These are phyloP conservation scores for Suillus fuscotomentosus DNA, from an alignment of 768 basidiomycete genomes.

Conservation along the genomic window DNA sequence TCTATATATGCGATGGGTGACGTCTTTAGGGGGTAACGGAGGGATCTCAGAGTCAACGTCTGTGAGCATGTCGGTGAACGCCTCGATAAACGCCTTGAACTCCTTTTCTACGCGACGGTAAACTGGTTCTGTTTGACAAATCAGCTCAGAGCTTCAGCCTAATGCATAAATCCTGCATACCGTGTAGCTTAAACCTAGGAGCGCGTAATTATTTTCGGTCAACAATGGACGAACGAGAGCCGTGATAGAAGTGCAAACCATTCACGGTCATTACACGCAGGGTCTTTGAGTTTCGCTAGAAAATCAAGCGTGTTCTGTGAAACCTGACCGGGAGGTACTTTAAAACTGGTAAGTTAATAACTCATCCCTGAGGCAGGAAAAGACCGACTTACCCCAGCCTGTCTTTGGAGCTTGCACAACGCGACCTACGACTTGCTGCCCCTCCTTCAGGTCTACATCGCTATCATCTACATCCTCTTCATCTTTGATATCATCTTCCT, in stretches of 20 bases:
- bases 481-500: constrained; percentile 3
- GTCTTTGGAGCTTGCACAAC: constrained; percentile 82
- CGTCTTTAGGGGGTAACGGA: constrained; percentile 84
- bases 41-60: constrained; percentile 85
- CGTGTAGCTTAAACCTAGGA: constrained; percentile 81
- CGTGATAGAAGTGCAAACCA: constrained; percentile 47
- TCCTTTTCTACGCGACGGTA: constrained; percentile 72
- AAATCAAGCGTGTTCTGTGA: constrained; percentile 87
- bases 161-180: constrained; percentile 31
- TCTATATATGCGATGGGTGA: constrained; percentile 52
- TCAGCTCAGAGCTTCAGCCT: neutral
- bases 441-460: constrained; percentile 53
- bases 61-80: constrained; percentile 60
- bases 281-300: constrained; percentile 63
- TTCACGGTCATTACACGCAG: constrained; percentile 79
- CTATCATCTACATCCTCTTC: constrained; percentile 28
- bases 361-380: neutral
- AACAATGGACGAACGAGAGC: neutral
- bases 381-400: constrained; percentile 60
- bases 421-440: constrained; percentile 68
- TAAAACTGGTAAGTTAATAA: neutral
- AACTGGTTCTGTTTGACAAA: constrained; percentile 19
- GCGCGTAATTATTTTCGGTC: neutral
- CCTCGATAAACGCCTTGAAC: constrained; percentile 82
- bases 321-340: constrained; percentile 83